Conservation (phyloP, 768 basidiomycete species). For the Suillus discolor region DNA sequence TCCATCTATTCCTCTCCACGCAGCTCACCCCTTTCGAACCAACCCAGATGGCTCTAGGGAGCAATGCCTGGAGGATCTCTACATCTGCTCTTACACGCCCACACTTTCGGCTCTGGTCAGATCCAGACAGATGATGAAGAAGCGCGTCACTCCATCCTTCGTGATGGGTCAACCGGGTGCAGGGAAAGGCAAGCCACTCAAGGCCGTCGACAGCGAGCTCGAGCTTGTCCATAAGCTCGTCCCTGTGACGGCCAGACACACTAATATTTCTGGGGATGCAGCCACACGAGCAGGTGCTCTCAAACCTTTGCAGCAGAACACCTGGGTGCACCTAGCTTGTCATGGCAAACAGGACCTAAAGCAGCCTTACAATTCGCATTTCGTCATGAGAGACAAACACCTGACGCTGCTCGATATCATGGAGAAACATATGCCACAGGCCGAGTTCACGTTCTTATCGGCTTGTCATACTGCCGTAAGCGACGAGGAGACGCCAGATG, state of each 20-base stretch:
- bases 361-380: constrained; percentile 16
- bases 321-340: constrained; percentile 25
- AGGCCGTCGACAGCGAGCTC: constrained; percentile 7
- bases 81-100: constrained; percentile 17
- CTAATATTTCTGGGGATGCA: neutral
- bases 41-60: constrained; percentile 7
- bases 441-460: constrained; percentile 19
- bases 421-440: neutral
- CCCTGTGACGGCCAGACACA: constrained; percentile 2
- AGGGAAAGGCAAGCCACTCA: neutral
- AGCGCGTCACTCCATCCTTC: neutral
- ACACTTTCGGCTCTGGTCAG: too few relatives aligned
- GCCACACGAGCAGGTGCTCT: constrained; percentile 6
- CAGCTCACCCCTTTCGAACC: constrained; percentile 31
- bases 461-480: constrained; percentile 28
- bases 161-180: constrained; percentile 1
- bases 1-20: constrained; percentile 16
- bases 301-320: neutral
- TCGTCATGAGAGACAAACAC: constrained; percentile 2
- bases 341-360: constrained; percentile 14
- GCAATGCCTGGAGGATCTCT: constrained; percentile 8
- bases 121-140: constrained; percentile 6
- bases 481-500: constrained; percentile 16
- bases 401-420: constrained; percentile 9
- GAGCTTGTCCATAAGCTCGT: constrained; percentile 22